Base-by-base conservation (phyloP, 2,329 filamentous ascomycete species). In the Teratosphaeria gauchensis region DNA sequence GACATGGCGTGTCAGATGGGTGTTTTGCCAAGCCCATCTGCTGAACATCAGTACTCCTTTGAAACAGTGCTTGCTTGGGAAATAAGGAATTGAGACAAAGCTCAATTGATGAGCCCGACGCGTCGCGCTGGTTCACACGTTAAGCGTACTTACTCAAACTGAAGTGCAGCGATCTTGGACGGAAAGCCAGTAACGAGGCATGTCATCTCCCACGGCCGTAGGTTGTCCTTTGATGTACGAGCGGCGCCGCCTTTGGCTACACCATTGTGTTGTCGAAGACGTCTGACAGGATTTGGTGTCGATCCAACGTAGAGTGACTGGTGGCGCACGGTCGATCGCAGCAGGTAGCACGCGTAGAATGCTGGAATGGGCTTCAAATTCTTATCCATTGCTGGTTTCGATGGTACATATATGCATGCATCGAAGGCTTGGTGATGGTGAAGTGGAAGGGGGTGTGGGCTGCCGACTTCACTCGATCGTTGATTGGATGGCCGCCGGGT, bases 261-360 rank as follows among this genome's bases (percentile, higher is more conserved):
- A 56, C 94, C 94, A 80, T 99, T 99, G 75, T 99, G 94, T 72
- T 97, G 94, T 62, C 84, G 85, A 28, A 97, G 80, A 14, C 94
- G 88, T 60, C 92, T 83, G 1, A 85, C 84, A 51, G 94, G 92
- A 69, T 96, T 85, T 0, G 92, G 92, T 0, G 94, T 97, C 51
- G 90, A 95, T 56, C 94, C 94, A 57, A 97, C 87, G 73, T 99
- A 99, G 31, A 92, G 80, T 53, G 82, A 84, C 31, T 82, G 80
- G 69, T 84, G 85, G 53, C 84, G 82, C 9, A 91, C 81, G 0
- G 86, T 91, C 0, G 92, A 96, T 21, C 92, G 87, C 38, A 97
- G 82, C 16, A 97, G 82, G 72, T 99, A 97, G 71, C 94, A 95
- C 65, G 89, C 90, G 71, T 97, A 97, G 64, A 96, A 87, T 1